Evolutionary conservation across 2,329 filamentous ascomycete genomes (phyloP).

Genomic region (Escovopsis weberi): DNA sequence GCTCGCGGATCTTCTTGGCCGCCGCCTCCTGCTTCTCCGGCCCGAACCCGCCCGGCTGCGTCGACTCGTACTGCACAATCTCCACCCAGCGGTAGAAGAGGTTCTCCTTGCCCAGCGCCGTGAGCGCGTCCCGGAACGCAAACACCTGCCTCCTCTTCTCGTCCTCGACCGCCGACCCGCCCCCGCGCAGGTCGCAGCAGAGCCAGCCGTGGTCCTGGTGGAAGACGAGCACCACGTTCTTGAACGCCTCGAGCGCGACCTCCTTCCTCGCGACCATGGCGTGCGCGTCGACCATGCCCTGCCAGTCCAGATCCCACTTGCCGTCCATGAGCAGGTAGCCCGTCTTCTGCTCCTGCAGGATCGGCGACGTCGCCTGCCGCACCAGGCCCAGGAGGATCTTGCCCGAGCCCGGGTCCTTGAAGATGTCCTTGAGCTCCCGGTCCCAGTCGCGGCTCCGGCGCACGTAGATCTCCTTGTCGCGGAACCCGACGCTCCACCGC

Average conservation of each 20-base stretch:
- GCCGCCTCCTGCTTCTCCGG: conserved; percentile 56
- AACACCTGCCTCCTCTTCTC: conserved; percentile 60
- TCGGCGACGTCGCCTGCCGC: conserved; percentile 51
- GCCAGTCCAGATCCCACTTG: conserved; percentile 81
- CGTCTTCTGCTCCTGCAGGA: conserved; percentile 60
- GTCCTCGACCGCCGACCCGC: conserved; percentile 39
- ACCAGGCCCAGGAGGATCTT: conserved; percentile 48
- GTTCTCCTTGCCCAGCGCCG: conserved; percentile 66
- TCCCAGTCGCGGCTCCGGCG: conserved; percentile 65
- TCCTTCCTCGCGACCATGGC: conserved; percentile 50
- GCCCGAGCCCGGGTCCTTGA: conserved; percentile 34
- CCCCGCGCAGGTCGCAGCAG: conserved; percentile 42
- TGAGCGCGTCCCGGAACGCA: conserved; percentile 62
- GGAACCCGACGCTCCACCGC: conserved; percentile 63
- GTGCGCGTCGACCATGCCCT: conserved; percentile 61
- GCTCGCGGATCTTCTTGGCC: conserved; percentile 56
- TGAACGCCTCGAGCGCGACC: conserved; percentile 50
- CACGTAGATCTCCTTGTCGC: conserved; percentile 67
- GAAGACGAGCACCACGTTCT: conserved; percentile 54
- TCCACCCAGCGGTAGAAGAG: conserved; percentile 90
- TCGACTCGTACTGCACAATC: conserved; percentile 76
- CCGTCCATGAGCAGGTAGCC: conserved; percentile 76
- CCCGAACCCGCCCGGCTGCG: conserved; percentile 64
- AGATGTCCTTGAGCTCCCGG: conserved; percentile 37
- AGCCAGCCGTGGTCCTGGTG: conserved; percentile 55